Evolutionary conservation across 306 rosid species (phyloP), one percentile per base, ranked within the genome.

Genomic region (Canavalia gladiata): DNA sequence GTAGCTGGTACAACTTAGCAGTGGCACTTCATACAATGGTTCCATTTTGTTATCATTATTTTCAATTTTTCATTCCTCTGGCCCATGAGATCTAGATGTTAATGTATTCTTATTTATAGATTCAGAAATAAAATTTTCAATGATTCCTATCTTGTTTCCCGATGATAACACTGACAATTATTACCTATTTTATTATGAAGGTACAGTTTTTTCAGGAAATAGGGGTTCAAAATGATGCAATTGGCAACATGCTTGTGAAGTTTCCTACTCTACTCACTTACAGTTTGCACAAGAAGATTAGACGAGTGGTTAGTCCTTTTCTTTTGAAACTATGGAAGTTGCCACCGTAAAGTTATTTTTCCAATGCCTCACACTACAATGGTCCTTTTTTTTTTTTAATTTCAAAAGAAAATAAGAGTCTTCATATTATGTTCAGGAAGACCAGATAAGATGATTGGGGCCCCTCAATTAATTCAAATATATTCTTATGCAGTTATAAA

Each of bases 201-300:
- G 97, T 95, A 47, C 74, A 74, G 55, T 92, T 95, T 89, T 92
- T 91, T 76, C 90, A 86, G 83, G 97, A 91, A 79, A 67, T 95
- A 6, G 98, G 97, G 35, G 81, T 95, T 83, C 89, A 70, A 71
- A 85, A 92, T 50, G 97, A 90, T 57, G 97, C 94, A 42, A 91
- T 95, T 69, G 91, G 97, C 77, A 95, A 89, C 84, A 95, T 92
- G 98, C 97, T 95, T 82, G 98, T 91, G 31, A 92, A 90, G 75
- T 95, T 92, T 88, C 97, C 98, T 68, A 76, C 92, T 4, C 77
- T 95, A 82, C 90, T 95, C 39, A 92, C 97, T 50, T 95, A 90
- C 90, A 95, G 95, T 86, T 89, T 92, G 71, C 7, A 86, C 88
- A 95, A 92, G 92, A 95, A 95, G 90, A 92, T 95, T 76, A 87